These are phyloP conservation scores for Inonotus obliquus DNA, from an alignment of 1,284 basidiomycete species.

Conservation along the genomic window DNA sequence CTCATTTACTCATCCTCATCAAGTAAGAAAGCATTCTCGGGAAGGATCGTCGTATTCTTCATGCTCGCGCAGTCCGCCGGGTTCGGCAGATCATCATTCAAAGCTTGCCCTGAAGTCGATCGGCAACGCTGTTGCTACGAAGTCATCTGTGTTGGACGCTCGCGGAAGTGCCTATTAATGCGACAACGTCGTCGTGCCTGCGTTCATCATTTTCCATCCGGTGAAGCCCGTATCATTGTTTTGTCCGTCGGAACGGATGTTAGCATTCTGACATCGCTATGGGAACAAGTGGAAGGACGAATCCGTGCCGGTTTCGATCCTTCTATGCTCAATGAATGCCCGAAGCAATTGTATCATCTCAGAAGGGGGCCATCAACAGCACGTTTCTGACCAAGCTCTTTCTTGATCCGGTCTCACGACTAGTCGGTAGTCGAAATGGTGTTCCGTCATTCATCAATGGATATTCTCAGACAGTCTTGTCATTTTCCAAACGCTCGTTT, in stretches of 20 bases:
- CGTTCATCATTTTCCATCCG: background rate
- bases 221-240: background rate
- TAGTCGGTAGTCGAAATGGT: background rate
- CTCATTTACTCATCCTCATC: background rate
- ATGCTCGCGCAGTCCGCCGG: background rate
- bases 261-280: too few species aligned
- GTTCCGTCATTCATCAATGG: background rate
- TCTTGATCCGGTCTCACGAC: background rate
- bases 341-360: background rate
- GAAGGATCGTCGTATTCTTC: conserved; percentile 3
- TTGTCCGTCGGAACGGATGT: too few species aligned
- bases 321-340: background rate
- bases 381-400: too few species aligned
- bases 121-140: background rate
- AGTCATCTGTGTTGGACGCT: background rate
- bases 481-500: too few species aligned
- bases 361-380: too few species aligned
- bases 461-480: background rate
- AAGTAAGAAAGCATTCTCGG: background rate
- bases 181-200: background rate
- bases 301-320: background rate
- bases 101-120: background rate
- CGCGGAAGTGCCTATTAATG: background rate
- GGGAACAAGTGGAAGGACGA: too few species aligned
- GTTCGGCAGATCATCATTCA: background rate